Percentiles rank a stretch among this genome's conserved stretches.
These are phyloP conservation scores for Themeda triandra DNA, from an alignment of 176 grass and related monocot species.

Conservation along the genomic window DNA sequence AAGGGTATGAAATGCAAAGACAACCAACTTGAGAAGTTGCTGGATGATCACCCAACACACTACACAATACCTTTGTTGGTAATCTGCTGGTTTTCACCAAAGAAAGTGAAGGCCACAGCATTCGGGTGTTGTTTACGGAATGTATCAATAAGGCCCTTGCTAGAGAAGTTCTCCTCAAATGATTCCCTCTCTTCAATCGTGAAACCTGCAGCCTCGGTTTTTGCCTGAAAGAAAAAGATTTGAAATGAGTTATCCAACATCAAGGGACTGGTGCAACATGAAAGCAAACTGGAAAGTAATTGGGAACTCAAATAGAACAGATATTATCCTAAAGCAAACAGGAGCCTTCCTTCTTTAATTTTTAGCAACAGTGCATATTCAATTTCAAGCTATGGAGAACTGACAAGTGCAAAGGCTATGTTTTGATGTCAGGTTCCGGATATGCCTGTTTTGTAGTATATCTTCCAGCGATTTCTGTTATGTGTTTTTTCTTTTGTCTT, in stretches of 20 bases:
- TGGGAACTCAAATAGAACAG: neutral
- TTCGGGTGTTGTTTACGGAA: conserved; percentile 86
- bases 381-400: neutral
- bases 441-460: neutral
- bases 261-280: neutral
- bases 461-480: neutral
- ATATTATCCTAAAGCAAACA: neutral
- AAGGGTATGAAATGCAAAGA: neutral
- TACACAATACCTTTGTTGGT: conserved; percentile 34
- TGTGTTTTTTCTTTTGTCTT: neutral
- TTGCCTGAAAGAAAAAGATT: conserved; percentile 54
- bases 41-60: neutral
- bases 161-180: conserved; percentile 65
- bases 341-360: neutral
- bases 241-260: neutral
- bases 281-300: neutral
- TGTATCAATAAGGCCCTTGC: conserved; percentile 71
- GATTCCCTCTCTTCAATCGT: conserved; percentile 76
- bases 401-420: neutral
- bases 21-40: neutral
- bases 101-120: conserved; percentile 71
- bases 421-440: neutral
- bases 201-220: conserved; percentile 81
- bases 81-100: conserved; percentile 68
- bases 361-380: neutral